Evolutionary conservation across 2,329 filamentous ascomycete species (phyloP), one percentile per base, ranked within the genome.

Genomic region (Pseudogymnoascus verrucosus): DNA sequence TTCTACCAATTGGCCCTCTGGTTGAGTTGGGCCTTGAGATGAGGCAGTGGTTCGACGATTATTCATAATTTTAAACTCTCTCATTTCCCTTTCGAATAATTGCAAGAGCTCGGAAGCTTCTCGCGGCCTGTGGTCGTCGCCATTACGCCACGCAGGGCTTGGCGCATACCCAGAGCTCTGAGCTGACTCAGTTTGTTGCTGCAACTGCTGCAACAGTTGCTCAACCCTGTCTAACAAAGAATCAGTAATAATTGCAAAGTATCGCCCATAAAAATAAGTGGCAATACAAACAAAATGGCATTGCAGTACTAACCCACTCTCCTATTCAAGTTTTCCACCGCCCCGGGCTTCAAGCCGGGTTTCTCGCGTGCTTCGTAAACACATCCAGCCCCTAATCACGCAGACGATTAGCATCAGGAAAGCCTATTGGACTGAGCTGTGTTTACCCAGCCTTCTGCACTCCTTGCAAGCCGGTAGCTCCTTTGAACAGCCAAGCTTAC

Each of bases 301-400:
- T 57, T 28, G 51, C 1, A 11, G 12, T 21, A 59, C 62, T 64
- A 47, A 73, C 74, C 71, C 21, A 77, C 67, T 64, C 75, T 68
- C 62, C 70, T 67, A 60, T 75, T 75, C 21, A 77, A 64, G 36
- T 69, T 72, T 37, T 77, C 75, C 23, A 78, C 70, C 1, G 74
- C 76, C 1, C 76, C 76, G 8, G 69, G 66, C 64, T 76, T 76
- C 63, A 78, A 70, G 2, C 76, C 75, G 3, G 76, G 76, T 63
- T 75, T 77, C 2, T 67, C 68, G 34, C 70, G 69, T 64, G 67
- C 62, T 23, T 73, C 70, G 62, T 76, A 77, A 8, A 70, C 59
- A 62, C 75, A 76, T 31, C 66, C 66, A 62, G 63, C 62, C 14
- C 64, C 66, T 69, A 21, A 37, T 31, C 23, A 26, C 42, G 10